Conservation (phyloP, 768 basidiomycete species). For the Tricholoma sp. region DNA sequence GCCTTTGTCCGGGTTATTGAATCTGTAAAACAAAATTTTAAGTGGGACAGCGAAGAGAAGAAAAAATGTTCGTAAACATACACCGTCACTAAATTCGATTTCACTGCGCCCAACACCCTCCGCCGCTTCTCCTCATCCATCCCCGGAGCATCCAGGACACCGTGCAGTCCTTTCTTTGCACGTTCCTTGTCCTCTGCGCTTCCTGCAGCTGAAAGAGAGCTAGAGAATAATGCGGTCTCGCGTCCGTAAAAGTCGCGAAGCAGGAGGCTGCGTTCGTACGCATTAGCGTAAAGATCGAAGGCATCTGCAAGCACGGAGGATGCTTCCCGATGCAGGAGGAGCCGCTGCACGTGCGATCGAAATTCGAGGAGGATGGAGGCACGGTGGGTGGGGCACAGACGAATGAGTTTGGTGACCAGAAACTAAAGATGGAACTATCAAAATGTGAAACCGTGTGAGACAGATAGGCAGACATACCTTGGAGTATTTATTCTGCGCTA, state of each 20-base stretch:
- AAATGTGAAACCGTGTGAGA: background rate
- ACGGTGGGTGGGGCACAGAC: slow-evolving; percentile 70
- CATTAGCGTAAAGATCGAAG: slow-evolving; percentile 83
- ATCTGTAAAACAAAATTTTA: slow-evolving; percentile 38
- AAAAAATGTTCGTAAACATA: slow-evolving; percentile 29
- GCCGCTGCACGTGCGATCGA: slow-evolving; percentile 65
- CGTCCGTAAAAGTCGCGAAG: slow-evolving; percentile 89
- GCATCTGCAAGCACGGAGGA: slow-evolving; percentile 81
- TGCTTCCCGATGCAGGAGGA: slow-evolving; percentile 84
- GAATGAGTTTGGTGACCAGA: slow-evolving; percentile 74
- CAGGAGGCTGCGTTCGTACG: slow-evolving; percentile 77
- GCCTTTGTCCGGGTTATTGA: slow-evolving; percentile 90
- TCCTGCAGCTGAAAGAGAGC: slow-evolving; percentile 32
- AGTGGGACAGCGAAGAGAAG: background rate
- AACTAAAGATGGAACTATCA: slow-evolving; percentile 41
- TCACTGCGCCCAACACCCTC: slow-evolving; percentile 62
- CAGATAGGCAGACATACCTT: slow-evolving; percentile 46
- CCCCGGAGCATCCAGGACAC: slow-evolving; percentile 49
- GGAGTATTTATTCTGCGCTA: slow-evolving; percentile 86
- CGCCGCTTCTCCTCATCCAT: slow-evolving; percentile 59
- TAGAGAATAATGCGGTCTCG: slow-evolving; percentile 70
- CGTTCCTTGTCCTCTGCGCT: slow-evolving; percentile 60
- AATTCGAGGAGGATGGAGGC: slow-evolving; percentile 75
- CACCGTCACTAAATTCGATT: slow-evolving; percentile 74
- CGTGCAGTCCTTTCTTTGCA: slow-evolving; percentile 62